phyloP scores from a whole-genome alignment of 108 stramenopile species.

The Nitzschia sp. region DNA sequence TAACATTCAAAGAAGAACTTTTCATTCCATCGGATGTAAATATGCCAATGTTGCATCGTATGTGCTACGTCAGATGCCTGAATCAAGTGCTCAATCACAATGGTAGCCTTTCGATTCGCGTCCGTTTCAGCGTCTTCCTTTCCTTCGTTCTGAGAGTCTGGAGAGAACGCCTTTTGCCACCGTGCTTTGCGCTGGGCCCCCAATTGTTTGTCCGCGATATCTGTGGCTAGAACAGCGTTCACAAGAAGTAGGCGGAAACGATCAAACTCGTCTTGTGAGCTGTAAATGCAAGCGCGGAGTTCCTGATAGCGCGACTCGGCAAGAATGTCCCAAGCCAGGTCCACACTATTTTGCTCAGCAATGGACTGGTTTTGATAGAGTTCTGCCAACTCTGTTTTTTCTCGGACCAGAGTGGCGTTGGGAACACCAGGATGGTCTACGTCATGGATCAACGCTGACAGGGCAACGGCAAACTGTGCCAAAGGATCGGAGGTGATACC shows the following conservation, averaged over 20 bases:
- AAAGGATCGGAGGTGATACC: conserved; percentile 28
- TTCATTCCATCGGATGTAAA: neutral
- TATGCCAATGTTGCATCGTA: conserved; percentile 6
- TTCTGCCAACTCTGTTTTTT: conserved; percentile 2
- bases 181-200: conserved; percentile 26
- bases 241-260: conserved; percentile 40
- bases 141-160: neutral
- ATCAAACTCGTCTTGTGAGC: conserved; percentile 15
- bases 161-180: conserved; percentile 38
- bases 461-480: conserved; percentile 20
- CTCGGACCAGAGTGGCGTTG: conserved; percentile 1
- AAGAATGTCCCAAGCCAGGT: conserved; percentile 25
- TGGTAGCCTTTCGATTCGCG: neutral
- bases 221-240: conserved; percentile 41
- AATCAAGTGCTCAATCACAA: conserved; percentile 4
- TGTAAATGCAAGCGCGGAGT: conserved; percentile 27
- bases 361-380: conserved; percentile 5
- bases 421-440: conserved; percentile 18
- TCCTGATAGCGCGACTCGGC: conserved; percentile 24
- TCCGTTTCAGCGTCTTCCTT: neutral
- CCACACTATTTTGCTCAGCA: conserved; percentile 14
- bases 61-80: neutral
- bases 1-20: conserved; percentile 1
- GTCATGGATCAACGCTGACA: conserved; percentile 26
- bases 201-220: conserved; percentile 40